phyloP scores from a whole-genome alignment of 2,329 filamentous ascomycete genomes.

The Aureobasidium sp. region DNA sequence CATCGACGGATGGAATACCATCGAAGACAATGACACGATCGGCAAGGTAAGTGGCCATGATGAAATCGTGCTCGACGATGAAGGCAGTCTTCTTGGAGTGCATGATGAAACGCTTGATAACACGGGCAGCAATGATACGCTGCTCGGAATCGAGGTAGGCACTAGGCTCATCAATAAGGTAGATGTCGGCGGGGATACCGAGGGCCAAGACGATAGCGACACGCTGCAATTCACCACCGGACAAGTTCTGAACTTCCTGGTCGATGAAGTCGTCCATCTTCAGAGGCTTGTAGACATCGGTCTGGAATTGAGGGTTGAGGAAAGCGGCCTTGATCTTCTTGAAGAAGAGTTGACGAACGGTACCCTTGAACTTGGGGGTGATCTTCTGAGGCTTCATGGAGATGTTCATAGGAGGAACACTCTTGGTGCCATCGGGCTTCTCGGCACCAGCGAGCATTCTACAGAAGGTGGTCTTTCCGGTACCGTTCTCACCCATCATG shows the following conservation, averaged over 20 bases:
- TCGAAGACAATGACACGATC: constrained; percentile 99
- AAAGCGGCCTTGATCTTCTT: constrained; percentile 99
- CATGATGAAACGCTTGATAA: constrained; percentile 99
- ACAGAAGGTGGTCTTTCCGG: constrained; percentile 98
- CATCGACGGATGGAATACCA: constrained; percentile 78
- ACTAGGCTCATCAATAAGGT: constrained; percentile 95
- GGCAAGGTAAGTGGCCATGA: constrained; percentile 78
- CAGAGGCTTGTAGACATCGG: constrained; percentile 98
- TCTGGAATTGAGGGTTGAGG: constrained; percentile 96
- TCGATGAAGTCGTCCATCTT: constrained; percentile 99
- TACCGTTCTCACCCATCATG: constrained; percentile 99
- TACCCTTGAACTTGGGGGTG: constrained; percentile 95
- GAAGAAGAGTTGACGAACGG: constrained; percentile 96
- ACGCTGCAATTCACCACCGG: constrained; percentile 98
- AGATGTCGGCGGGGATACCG: constrained; percentile 92
- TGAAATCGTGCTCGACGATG: constrained; percentile 99
- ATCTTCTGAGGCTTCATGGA: constrained; percentile 99
- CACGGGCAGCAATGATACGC: constrained; percentile 91
- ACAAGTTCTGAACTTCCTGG: constrained; percentile 98
- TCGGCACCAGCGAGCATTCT: constrained; percentile 87
- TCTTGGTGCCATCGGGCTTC: constrained; percentile 73
- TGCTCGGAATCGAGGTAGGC: constrained; percentile 98
- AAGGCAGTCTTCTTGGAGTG: constrained; percentile 99
- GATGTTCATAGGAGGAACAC: constrained; percentile 89
- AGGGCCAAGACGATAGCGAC: constrained; percentile 97